Base-by-base conservation (phyloP, 129 eudicot species). In the Ambrosia artemisiifolia region DNA sequence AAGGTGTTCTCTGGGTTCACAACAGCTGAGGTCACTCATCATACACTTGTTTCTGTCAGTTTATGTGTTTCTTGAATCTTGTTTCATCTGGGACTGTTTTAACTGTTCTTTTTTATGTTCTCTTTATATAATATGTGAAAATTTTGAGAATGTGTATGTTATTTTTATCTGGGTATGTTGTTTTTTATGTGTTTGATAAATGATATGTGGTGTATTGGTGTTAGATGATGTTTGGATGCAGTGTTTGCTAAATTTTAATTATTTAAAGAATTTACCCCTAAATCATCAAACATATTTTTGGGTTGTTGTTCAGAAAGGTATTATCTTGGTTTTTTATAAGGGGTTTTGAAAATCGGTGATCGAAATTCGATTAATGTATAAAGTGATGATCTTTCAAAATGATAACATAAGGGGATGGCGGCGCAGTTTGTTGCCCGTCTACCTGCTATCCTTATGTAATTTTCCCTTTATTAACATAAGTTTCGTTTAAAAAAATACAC, bases 1-100 rank as follows among this genome's bases (percentile, higher is more conserved):
- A 74, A 76, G 30, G 6, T 73, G 34, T 85, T 83, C 65, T 60
- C 86, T 63, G 91, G 91, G n/a, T 90, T 87, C 30, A 85, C 94
- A 19, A 66, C 79, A 44, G 63, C 94, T 13, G 96, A 90, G 92
- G 96, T 85, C 7, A 33, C 50, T 8, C 35, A 59, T 48, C 69
- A 20, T 17, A 19, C 13, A 11, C 2, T 75, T 32, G 9, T 36
- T 63, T 50, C 55, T 18, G 7, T 62, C 32, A 61, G 17, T 71
- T 12, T 16, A 6, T 9, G 30, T 24, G 18, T 69, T 50, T 68
- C 24, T 24, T 43, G 34, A 11, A 16, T 44, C 16, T 73, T 33
- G 13, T 73, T 47, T 36, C 28, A 34, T 73, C 11, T 16, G 3
- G 20, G 60, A 12, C 46, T 42, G 12, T 61, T 14, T 33, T 40